Conservation (phyloP, 495 filamentous ascomycete species). For the Neurospora tetraspora region DNA sequence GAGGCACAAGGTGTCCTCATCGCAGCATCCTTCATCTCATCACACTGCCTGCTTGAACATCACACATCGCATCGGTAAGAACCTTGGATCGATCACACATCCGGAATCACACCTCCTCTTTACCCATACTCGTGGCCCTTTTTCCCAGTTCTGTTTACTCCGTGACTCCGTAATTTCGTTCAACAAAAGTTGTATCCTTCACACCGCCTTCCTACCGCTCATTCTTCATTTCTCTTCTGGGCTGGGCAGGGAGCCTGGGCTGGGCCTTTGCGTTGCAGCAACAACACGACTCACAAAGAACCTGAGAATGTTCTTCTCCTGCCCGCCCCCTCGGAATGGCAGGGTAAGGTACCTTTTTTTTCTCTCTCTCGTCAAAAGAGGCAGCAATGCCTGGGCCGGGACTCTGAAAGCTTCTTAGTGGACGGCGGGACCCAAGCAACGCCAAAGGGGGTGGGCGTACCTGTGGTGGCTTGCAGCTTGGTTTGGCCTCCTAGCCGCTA, state of each 20-base stretch:
- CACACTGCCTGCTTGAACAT: neutral
- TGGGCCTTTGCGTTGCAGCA: neutral
- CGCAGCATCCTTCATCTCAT: neutral
- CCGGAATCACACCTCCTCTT: neutral
- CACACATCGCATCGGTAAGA: neutral
- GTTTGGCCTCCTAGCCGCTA: slow-evolving; percentile 16
- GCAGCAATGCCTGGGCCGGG: neutral
- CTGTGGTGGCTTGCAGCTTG: slow-evolving; percentile 19
- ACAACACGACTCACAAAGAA: neutral
- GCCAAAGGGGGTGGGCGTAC: slow-evolving; percentile 10
- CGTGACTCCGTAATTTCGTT: neutral
- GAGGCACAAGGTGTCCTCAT: neutral
- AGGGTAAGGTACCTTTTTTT: neutral
- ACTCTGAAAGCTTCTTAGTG: neutral
- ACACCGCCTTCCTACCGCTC: neutral
- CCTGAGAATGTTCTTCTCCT: neutral
- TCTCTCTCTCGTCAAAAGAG: neutral
- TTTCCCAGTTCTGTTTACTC: neutral
- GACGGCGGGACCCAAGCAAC: slow-evolving; percentile 6
- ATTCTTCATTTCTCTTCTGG: neutral
- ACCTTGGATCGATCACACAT: neutral
- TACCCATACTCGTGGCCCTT: neutral
- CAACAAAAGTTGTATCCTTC: neutral
- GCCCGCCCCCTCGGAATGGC: neutral
- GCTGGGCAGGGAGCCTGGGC: neutral